A percentile compares a stretch with the other conserved stretches of the same genome.
phyloP scores from a whole-genome alignment of 129 eudicot species.

The Artemisia argyi region DNA sequence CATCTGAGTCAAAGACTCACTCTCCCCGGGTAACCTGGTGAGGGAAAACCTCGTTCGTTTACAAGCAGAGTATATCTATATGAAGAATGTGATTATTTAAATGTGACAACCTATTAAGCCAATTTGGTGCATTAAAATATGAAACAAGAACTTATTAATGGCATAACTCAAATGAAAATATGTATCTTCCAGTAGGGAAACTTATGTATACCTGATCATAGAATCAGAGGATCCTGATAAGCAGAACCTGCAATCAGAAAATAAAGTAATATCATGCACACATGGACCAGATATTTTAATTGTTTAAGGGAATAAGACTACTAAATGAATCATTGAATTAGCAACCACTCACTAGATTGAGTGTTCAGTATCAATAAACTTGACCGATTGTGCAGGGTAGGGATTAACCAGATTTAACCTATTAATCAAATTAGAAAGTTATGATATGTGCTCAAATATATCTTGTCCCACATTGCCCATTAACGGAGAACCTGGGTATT shows the following conservation, averaged over 20 bases:
- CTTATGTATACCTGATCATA: slow-evolving; percentile 75
- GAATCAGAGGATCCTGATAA: slow-evolving; percentile 97
- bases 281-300: slow-evolving; percentile 14
- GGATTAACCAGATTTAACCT: too few species aligned
- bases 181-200: neutral
- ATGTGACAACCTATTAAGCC: neutral
- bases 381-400: too few species aligned
- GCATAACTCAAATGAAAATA: neutral
- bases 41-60: neutral
- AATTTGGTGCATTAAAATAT: neutral
- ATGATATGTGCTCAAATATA: too few species aligned
- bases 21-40: too few species aligned
- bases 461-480: too few species aligned
- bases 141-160: neutral
- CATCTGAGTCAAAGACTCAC: too few species aligned
- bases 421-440: too few species aligned
- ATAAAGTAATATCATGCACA: slow-evolving; percentile 20
- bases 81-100: neutral
- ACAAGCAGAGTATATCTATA: neutral
- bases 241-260: slow-evolving; percentile 63
- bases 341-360: neutral
- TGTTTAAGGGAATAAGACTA: neutral
- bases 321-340: neutral
- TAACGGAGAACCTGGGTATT: too few species aligned
- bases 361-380: too few species aligned